These are phyloP conservation scores for Ceratocystis cacaofunesta DNA, from an alignment of 2,329 filamentous ascomycete genomes.

Conservation along the genomic window DNA sequence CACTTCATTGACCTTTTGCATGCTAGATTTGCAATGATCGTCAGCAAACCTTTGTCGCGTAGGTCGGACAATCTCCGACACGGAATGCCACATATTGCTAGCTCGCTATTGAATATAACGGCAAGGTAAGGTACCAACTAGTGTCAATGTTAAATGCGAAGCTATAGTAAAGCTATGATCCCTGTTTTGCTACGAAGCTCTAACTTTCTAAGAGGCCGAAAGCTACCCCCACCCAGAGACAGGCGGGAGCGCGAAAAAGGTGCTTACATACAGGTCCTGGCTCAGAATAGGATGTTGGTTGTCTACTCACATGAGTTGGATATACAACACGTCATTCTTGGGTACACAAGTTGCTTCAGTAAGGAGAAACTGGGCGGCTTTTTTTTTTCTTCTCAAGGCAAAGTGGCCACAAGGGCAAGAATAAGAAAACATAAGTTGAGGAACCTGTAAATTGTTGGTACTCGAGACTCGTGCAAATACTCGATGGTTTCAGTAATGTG, in stretches of 20 bases:
- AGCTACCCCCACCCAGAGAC: neutral
- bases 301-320: no score
- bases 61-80: neutral
- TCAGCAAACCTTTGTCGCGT: neutral
- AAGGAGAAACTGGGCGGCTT: neutral
- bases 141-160: neutral
- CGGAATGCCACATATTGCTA: neutral
- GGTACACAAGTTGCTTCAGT: no score
- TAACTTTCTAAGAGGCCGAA: neutral
- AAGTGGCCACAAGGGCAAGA: neutral
- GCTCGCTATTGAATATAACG: neutral
- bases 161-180: neutral
- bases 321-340: no score
- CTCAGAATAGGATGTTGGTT: neutral
- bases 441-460: neutral
- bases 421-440: neutral
- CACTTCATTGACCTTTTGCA: neutral
- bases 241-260: neutral
- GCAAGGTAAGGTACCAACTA: neutral
- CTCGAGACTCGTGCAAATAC: neutral
- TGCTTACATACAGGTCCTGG: neutral
- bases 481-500: neutral
- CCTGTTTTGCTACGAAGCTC: neutral
- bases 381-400: neutral
- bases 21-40: neutral